A percentile compares a stretch with the other conserved stretches of the same genome.
phyloP scores from a whole-genome alignment of 148 eudicot species.

The Rhododendron molle region DNA sequence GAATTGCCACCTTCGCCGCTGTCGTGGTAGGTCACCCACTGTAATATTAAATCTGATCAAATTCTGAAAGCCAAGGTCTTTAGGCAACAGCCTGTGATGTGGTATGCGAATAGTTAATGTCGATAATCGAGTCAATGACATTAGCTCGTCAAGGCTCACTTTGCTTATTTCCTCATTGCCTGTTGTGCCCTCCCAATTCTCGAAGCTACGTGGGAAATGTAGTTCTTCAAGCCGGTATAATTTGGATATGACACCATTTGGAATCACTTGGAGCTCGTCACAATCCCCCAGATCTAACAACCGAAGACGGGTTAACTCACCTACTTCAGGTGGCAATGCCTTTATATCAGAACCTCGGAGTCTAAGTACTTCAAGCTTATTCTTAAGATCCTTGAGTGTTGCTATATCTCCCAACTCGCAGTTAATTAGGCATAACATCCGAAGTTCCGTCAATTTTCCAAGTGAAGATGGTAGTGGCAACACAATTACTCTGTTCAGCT shows the following conservation, averaged over 20 bases:
- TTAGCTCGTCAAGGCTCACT: neutral
- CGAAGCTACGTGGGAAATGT: fast-evolving
- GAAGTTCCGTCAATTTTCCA: neutral
- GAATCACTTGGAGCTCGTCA: fast-evolving
- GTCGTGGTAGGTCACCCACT: too few species aligned
- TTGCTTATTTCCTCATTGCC: neutral
- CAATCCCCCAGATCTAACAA: neutral
- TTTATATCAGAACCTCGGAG: neutral
- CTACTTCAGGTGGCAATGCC: neutral
- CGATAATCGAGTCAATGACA: neutral
- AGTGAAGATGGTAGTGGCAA: neutral
- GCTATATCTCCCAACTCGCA: neutral
- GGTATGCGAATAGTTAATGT: neutral
- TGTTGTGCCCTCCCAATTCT: neutral
- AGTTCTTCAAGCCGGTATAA: neutral
- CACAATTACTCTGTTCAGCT: fast-evolving
- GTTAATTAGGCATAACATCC: neutral
- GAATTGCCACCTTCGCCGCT: too few species aligned
- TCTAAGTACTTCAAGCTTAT: neutral
- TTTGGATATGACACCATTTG: neutral
- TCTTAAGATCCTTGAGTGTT: neutral
- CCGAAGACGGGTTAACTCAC: neutral
- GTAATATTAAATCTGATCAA: neutral
- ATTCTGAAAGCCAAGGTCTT: neutral
- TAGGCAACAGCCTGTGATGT: neutral